phyloP scores from a whole-genome alignment of 805 yeast genomes.

The Candida qinlingensis region DNA sequence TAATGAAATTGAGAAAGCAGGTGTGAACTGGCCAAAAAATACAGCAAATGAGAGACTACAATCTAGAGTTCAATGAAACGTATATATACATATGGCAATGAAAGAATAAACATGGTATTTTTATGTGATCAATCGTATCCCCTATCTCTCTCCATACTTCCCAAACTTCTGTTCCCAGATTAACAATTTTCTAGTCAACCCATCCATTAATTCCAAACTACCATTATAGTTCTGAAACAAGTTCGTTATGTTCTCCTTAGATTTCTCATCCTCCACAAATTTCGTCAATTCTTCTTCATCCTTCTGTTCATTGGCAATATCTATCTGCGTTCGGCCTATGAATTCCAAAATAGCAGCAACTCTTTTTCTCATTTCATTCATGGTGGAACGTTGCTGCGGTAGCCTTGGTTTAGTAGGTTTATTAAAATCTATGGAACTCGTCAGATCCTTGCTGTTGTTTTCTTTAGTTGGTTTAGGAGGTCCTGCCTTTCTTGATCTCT shows the following conservation, averaged over 20 bases:
- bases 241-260: constrained; percentile 33
- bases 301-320: constrained; percentile 69
- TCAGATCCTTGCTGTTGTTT: background rate
- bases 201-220: constrained; percentile 64
- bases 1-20: constrained; percentile 31
- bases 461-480: background rate
- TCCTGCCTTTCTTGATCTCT: constrained; percentile 14
- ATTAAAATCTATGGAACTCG: constrained; percentile 42
- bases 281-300: constrained; percentile 45
- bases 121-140: background rate
- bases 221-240: constrained; percentile 49
- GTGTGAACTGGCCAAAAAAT: constrained; percentile 31
- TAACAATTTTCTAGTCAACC: constrained; percentile 62
- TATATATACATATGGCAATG: too few species aligned
- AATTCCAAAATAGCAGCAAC: constrained; percentile 89
- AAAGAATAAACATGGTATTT: background rate
- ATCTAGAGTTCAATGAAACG: constrained; percentile 3
- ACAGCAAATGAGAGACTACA: constrained; percentile 11
- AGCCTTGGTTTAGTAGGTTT: constrained; percentile 80
- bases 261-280: constrained; percentile 37
- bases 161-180: constrained; percentile 74
- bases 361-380: constrained; percentile 82
- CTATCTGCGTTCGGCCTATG: constrained; percentile 81
- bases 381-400: constrained; percentile 69
- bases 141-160: constrained; percentile 20